Conservation (phyloP, 495 filamentous ascomycete species). For the Alectoria sarmentosa region DNA sequence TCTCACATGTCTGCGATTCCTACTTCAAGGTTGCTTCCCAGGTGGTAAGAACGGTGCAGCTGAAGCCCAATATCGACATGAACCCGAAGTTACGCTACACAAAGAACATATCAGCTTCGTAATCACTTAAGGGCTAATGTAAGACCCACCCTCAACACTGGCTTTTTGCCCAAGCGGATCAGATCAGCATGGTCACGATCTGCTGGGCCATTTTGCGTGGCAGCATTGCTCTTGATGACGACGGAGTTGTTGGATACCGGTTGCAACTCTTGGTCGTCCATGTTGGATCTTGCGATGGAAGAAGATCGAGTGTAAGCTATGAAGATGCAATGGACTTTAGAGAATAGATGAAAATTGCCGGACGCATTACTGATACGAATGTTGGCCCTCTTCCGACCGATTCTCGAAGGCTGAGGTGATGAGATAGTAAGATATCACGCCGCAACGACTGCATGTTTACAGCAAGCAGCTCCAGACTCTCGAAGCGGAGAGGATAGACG, state of each 20-base stretch:
- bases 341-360: background rate
- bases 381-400: background rate
- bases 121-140: constrained; percentile 13
- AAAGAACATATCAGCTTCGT: background rate
- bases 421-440: background rate
- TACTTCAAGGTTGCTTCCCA: constrained; percentile 12
- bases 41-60: constrained; percentile 14
- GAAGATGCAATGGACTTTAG: background rate
- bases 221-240: background rate
- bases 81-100: constrained; percentile 15
- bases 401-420: background rate
- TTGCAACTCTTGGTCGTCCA: background rate
- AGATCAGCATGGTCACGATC: constrained; percentile 23
- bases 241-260: background rate
- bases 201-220: background rate
- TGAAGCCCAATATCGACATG: constrained; percentile 16
- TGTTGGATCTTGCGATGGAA: background rate
- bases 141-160: constrained; percentile 35
- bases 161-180: constrained; percentile 42
- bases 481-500: background rate
- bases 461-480: background rate
- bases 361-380: background rate
- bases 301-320: background rate
- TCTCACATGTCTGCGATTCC: background rate
- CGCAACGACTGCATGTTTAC: background rate